Conservation (phyloP, 164 flowering plant species). For the Piper betle region DNA sequence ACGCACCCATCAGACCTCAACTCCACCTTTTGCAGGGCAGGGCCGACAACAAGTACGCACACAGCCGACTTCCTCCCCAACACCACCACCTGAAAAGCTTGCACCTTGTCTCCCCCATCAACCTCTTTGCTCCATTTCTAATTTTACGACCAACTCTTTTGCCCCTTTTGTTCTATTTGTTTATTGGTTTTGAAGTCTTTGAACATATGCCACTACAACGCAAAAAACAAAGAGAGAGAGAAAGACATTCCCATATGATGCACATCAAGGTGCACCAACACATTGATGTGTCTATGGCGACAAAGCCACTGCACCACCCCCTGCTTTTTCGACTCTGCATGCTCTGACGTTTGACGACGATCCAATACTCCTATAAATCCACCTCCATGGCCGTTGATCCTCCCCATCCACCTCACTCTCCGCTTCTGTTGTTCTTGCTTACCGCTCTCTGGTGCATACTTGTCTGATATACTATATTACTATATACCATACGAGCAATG, state of each 20-base stretch:
- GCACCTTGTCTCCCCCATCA: conserved; percentile 12
- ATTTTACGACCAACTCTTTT: not conserved
- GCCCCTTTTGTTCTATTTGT: too few relatives aligned
- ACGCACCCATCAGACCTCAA: not conserved
- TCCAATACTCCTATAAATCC: too few relatives aligned
- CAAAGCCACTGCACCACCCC: too few relatives aligned
- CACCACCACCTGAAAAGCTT: conserved; percentile 29
- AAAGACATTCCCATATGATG: too few relatives aligned
- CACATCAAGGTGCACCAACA: too few relatives aligned
- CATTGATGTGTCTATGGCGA: too few relatives aligned
- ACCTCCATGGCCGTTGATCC: conserved; percentile 1
- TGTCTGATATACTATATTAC: not conserved
- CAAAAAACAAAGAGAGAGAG: too few relatives aligned
- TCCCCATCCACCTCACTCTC: not conserved
- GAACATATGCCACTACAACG: too few relatives aligned
- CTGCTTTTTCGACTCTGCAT: too few relatives aligned
- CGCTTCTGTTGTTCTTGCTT: not conserved
- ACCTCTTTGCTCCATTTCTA: not conserved
- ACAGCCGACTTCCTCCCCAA: conserved; percentile 38
- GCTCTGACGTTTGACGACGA: too few relatives aligned
- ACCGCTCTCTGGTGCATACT: not conserved
- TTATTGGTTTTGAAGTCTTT: not conserved
- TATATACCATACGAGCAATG: conserved; percentile 10
- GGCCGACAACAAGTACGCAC: conserved; percentile 46
- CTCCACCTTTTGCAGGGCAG: conserved; percentile 7